A percentile compares a stretch with the other conserved stretches of the same genome.
Conservation (phyloP, 306 rosid species). For the Trifolium fragiferum region DNA sequence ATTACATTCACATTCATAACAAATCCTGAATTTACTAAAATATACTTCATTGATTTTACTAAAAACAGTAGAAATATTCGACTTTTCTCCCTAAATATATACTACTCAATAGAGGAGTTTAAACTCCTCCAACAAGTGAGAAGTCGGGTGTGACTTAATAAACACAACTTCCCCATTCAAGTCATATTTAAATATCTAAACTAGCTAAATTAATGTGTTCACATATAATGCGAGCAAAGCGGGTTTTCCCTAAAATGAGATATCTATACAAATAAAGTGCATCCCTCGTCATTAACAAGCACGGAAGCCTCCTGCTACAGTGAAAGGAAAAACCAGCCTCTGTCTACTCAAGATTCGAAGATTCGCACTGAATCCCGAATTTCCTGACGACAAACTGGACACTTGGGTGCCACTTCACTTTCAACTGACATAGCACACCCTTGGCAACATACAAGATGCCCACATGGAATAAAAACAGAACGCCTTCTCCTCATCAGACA, state of each 20-base stretch:
- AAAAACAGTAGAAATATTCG: not conserved
- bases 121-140: not conserved
- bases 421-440: conserved; percentile 73
- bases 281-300: not conserved
- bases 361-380: conserved; percentile 71
- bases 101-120: conserved; percentile 3
- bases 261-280: conserved; percentile 4
- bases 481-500: conserved; percentile 88
- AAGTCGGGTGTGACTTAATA: conserved; percentile 1
- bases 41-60: not conserved
- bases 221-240: not conserved
- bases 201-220: not conserved
- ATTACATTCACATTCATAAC: not conserved
- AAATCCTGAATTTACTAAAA: not conserved
- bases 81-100: not conserved
- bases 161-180: not conserved
- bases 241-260: not conserved
- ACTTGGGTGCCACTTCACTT: conserved; percentile 69
- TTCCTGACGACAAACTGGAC: conserved; percentile 91
- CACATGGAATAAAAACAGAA: conserved; percentile 86
- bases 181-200: not conserved
- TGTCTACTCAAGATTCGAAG: conserved; percentile 58
- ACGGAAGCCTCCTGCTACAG: not conserved
- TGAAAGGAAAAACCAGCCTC: conserved; percentile 10
- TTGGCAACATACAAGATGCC: conserved; percentile 89